Conservation (phyloP, 345 rosid genomes). For the Aethionema arabicum region DNA sequence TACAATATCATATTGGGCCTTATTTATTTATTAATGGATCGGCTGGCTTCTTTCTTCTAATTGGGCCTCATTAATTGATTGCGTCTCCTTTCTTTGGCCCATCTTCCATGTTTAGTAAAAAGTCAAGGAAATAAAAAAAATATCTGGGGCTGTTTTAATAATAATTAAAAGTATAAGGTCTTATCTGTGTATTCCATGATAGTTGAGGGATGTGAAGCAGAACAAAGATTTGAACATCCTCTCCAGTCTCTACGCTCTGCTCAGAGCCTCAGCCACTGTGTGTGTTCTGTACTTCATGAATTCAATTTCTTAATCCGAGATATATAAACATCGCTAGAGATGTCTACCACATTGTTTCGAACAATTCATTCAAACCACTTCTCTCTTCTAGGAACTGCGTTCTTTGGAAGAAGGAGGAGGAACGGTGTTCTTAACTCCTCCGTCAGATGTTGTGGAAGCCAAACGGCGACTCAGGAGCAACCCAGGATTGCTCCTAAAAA, state of each 20-base stretch:
- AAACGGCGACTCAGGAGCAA: slow-evolving; percentile 55
- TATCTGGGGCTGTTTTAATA: not conserved
- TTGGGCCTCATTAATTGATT: too few species aligned
- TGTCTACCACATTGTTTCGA: slow-evolving; percentile 64
- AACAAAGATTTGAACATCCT: not conserved
- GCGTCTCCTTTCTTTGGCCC: too few species aligned
- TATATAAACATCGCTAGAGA: slow-evolving; percentile 13
- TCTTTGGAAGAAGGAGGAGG: slow-evolving; percentile 47
- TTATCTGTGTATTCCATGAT: not conserved
- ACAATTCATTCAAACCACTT: slow-evolving; percentile 53
- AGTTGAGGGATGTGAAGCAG: not conserved
- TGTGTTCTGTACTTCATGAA: slow-evolving; percentile 9
- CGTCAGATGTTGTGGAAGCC: slow-evolving; percentile 44
- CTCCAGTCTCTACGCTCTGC: slow-evolving; percentile 2
- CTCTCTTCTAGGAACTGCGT: slow-evolving; percentile 41
- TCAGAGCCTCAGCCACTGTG: slow-evolving; percentile 10
- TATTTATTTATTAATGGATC: too few species aligned
- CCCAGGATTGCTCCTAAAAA: slow-evolving; percentile 47
- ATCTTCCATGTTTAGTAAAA: too few species aligned
- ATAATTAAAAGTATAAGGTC: not conserved
- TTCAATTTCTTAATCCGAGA: slow-evolving; percentile 3
- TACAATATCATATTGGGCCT: too few species aligned
- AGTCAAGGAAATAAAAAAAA: too few species aligned
- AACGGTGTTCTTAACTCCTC: slow-evolving; percentile 44
- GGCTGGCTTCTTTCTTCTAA: too few species aligned